A percentile compares a stretch with the other conserved stretches of the same genome.
These are phyloP conservation scores for Talaromyces sp. DNA, from an alignment of 2,329 filamentous ascomycete genomes.

Conservation along the genomic window DNA sequence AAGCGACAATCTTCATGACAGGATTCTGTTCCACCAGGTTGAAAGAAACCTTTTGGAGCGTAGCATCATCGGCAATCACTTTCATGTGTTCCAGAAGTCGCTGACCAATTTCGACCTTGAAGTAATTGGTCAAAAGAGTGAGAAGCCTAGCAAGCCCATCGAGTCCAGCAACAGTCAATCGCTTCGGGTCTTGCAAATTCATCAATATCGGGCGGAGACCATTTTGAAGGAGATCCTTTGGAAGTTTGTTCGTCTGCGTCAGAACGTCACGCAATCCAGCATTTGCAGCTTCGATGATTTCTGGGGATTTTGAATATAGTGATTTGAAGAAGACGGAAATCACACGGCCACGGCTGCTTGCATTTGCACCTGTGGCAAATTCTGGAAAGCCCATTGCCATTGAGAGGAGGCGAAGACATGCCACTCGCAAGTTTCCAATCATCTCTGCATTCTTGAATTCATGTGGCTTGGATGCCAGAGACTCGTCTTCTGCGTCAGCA, in stretches of 20 bases:
- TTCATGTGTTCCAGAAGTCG: conserved; percentile 92
- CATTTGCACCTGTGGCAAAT: conserved; percentile 71
- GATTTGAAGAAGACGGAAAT: conserved; percentile 98
- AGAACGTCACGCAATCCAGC: conserved; percentile 83
- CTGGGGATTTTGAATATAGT: conserved; percentile 84
- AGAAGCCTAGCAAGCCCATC: conserved; percentile 86
- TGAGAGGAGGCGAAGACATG: conserved; percentile 87
- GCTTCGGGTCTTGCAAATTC: conserved; percentile 89
- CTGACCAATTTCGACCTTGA: conserved; percentile 96
- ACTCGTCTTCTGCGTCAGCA: conserved; percentile 91
- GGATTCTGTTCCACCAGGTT: conserved; percentile 88
- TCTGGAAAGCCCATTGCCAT: conserved; percentile 92
- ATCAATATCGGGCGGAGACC: conserved; percentile 92
- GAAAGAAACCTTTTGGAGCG: conserved; percentile 87
- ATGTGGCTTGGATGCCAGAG: conserved; percentile 81
- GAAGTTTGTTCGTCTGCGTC: conserved; percentile 81
- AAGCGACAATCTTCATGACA: conserved; percentile 90
- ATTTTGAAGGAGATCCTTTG: conserved; percentile 91
- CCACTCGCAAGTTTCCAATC: conserved; percentile 85
- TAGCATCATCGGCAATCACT: conserved; percentile 73
- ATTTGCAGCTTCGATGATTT: conserved; percentile 91
- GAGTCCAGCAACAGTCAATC: conserved; percentile 79
- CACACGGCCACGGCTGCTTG: conserved; percentile 61
- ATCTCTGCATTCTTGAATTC: conserved; percentile 95
- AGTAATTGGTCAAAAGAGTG: conserved; percentile 92